These are phyloP conservation scores for Cercospora canescens DNA, from an alignment of 2,329 filamentous ascomycete species.

Conservation along the genomic window DNA sequence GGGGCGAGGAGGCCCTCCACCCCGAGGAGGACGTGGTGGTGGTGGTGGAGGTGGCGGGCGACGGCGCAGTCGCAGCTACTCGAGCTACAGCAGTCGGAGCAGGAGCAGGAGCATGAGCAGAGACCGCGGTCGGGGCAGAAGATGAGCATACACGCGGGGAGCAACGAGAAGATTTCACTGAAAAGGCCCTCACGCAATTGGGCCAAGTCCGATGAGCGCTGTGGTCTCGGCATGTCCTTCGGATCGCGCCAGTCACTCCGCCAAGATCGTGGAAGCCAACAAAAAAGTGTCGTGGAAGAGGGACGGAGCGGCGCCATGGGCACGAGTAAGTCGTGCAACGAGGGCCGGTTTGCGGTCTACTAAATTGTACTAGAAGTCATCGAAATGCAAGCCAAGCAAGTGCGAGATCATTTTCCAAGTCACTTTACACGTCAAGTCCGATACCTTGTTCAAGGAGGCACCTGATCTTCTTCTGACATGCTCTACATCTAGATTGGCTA, in stretches of 20 bases:
- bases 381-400: not conserved
- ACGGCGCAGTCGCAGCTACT: slow-evolving; percentile 22
- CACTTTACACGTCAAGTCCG: not conserved
- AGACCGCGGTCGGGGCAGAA: slow-evolving; percentile 27
- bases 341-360: not conserved
- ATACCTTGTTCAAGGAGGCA: not conserved
- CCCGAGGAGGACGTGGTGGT: slow-evolving; percentile 16
- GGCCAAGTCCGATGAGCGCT: not conserved
- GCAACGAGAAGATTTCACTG: not conserved
- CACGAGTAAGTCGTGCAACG: not conserved
- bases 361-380: slow-evolving; percentile 1
- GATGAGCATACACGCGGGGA: slow-evolving; percentile 15
- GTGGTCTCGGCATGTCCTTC: not conserved
- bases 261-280: not conserved
- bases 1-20: slow-evolving; percentile 18
- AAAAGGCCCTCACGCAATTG: not conserved
- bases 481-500: not conserved
- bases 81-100: slow-evolving; percentile 24
- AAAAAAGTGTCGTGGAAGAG: not conserved
- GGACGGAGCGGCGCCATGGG: not conserved
- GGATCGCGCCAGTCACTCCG: not conserved
- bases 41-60: slow-evolving; percentile 11
- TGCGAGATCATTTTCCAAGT: not conserved
- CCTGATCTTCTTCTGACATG: not conserved
- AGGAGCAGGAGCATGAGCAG: slow-evolving; percentile 28